phyloP scores from a whole-genome alignment of 2,329 filamentous ascomycete species.

The Aureobasidium lini region DNA sequence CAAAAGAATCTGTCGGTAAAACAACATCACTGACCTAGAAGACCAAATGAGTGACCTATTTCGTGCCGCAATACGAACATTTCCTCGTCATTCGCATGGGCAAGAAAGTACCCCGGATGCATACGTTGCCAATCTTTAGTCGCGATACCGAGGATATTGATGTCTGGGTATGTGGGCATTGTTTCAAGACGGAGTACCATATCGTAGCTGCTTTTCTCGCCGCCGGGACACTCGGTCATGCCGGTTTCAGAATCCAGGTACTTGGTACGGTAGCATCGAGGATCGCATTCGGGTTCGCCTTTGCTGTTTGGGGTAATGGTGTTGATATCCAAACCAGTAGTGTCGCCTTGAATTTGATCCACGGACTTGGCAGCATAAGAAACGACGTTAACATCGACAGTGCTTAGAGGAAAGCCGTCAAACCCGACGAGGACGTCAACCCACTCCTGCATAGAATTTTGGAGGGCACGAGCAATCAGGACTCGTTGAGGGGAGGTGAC shows the following conservation, averaged over 20 bases:
- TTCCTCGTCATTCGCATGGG: constrained; percentile 29
- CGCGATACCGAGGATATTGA: constrained; percentile 22
- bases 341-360: constrained; percentile 31
- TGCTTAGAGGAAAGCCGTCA: constrained; percentile 37
- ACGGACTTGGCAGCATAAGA: constrained; percentile 38
- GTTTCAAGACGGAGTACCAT: constrained; percentile 41
- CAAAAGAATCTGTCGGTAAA: too few species aligned
- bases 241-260: constrained; percentile 32
- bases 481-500: constrained; percentile 34
- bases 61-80: constrained; percentile 42
- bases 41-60: constrained; percentile 39
- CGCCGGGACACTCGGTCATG: constrained; percentile 34
- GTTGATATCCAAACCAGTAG: constrained; percentile 34
- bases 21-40: constrained; percentile 25
- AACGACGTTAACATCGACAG: constrained; percentile 35
- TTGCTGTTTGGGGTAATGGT: constrained; percentile 31
- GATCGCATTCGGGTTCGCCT: constrained; percentile 37
- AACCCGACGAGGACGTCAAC: constrained; percentile 38
- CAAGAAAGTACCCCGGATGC: constrained; percentile 44
- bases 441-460: constrained; percentile 34
- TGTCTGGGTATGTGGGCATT: constrained; percentile 4
- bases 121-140: constrained; percentile 38
- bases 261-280: constrained; percentile 39
- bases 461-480: constrained; percentile 30
- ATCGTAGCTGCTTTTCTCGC: constrained; percentile 37